These are phyloP conservation scores for Pyricularia grisea DNA, from an alignment of 2,329 filamentous ascomycete species.

Conservation along the genomic window DNA sequence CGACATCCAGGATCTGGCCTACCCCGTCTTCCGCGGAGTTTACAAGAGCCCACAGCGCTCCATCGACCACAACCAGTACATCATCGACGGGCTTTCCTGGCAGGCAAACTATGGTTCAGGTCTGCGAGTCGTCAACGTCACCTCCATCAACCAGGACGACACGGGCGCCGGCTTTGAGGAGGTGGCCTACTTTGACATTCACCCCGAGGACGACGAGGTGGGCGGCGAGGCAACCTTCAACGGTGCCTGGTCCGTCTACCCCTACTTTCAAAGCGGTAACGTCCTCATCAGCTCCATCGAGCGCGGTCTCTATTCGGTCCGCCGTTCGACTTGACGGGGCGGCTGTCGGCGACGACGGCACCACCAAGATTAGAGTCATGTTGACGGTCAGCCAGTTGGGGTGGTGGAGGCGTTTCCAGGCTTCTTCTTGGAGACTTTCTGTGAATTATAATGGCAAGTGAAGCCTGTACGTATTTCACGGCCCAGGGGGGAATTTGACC, in stretches of 20 bases:
- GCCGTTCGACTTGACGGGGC: no score
- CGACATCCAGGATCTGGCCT: conserved; percentile 31
- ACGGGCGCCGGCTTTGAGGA: conserved; percentile 31
- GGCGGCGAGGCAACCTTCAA: conserved; percentile 25
- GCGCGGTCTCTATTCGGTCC: conserved; percentile 25
- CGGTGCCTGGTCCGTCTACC: conserved; percentile 32
- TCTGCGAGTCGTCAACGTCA: conserved; percentile 24
- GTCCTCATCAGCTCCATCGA: conserved; percentile 40
- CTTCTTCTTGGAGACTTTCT: no score
- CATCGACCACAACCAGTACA: conserved; percentile 36
- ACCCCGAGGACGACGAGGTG: conserved; percentile 35
- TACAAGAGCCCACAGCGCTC: conserved; percentile 23
- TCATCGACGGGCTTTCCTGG: conserved; percentile 27
- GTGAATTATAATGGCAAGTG: no score
- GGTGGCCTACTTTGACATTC: conserved; percentile 35
- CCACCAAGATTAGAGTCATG: no score
- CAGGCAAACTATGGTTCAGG: conserved; percentile 37
- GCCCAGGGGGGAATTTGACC: no score
- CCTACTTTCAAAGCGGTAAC: conserved; percentile 25
- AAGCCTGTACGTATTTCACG: no score
- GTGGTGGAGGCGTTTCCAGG: no score
- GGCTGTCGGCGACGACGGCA: no score
- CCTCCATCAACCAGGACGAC: conserved; percentile 19
- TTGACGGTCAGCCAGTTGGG: no score
- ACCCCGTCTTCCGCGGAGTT: conserved; percentile 28